Conservation (phyloP, 1,284 basidiomycete species). For the Cronartium ribicola region DNA sequence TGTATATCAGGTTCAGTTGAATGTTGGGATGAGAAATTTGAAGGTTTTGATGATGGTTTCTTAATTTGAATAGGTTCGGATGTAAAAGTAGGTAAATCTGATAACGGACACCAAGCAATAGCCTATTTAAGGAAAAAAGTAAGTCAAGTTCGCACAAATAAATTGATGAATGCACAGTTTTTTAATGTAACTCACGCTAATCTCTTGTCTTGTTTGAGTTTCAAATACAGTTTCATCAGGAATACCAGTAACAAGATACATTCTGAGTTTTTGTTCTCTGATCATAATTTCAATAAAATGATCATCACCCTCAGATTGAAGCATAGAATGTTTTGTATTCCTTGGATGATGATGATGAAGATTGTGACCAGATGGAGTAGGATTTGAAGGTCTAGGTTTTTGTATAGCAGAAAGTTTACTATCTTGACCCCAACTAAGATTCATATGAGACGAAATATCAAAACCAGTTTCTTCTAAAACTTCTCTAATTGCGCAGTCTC, state of each 20-base stretch:
- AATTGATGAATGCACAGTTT: slow-evolving; percentile 5
- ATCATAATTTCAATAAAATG: slow-evolving; percentile 81
- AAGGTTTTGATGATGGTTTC: slow-evolving; percentile 55
- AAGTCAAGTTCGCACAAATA: slow-evolving; percentile 8
- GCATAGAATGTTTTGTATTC: slow-evolving; percentile 42
- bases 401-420: slow-evolving; percentile 36
- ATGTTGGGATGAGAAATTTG: slow-evolving; percentile 49
- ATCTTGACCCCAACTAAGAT: slow-evolving; percentile 47
- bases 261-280: slow-evolving; percentile 74
- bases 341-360: slow-evolving; percentile 15
- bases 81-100: slow-evolving; percentile 90
- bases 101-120: slow-evolving; percentile 91
- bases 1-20: slow-evolving; percentile 54
- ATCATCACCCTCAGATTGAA: slow-evolving; percentile 46
- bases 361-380: slow-evolving; percentile 29
- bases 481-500: slow-evolving; percentile 82
- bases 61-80: slow-evolving; percentile 59
- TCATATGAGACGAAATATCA: slow-evolving; percentile 68
- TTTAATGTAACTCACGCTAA: slow-evolving; percentile 69
- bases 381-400: slow-evolving; percentile 34
- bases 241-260: slow-evolving; percentile 88
- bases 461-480: slow-evolving; percentile 92
- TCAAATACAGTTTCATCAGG: slow-evolving; percentile 83
- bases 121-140: slow-evolving; percentile 59
- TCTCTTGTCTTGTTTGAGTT: slow-evolving; percentile 94